These are phyloP conservation scores for Macrocystidia cucumis DNA, from an alignment of 1,284 basidiomycete genomes.

Conservation along the genomic window DNA sequence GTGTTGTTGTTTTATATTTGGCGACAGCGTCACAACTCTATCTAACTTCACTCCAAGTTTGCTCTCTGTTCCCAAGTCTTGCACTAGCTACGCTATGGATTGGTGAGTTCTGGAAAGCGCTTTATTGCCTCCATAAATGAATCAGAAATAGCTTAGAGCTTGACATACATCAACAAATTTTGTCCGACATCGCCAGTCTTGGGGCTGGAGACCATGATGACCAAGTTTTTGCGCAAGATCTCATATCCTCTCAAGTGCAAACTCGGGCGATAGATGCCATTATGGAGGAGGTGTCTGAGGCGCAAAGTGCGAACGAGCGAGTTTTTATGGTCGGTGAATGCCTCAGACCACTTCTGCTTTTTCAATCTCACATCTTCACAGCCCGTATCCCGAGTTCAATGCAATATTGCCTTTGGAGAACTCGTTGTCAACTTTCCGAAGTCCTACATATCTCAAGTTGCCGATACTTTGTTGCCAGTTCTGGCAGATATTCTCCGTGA, in stretches of 20 bases:
- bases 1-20: too few species aligned
- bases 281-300: slow-evolving; percentile 14
- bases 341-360: slow-evolving; percentile 44
- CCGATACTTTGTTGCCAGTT: slow-evolving; percentile 42
- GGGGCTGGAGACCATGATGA: slow-evolving; percentile 42
- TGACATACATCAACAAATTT: slow-evolving; percentile 75
- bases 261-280: slow-evolving; percentile 21
- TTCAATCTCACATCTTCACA: slow-evolving; percentile 15
- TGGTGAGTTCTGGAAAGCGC: slow-evolving; percentile 18
- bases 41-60: too few species aligned
- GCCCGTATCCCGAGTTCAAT: slow-evolving; percentile 61
- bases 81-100: too few species aligned
- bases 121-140: not conserved
- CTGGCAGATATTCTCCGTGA: slow-evolving; percentile 63
- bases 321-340: slow-evolving; percentile 7
- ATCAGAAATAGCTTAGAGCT: slow-evolving; percentile 50
- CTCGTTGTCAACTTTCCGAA: slow-evolving; percentile 58
- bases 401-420: slow-evolving; percentile 74
- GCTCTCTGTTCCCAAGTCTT: too few species aligned
- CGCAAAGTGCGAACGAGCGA: slow-evolving; percentile 15
- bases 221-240: slow-evolving; percentile 39
- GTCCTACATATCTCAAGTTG: slow-evolving; percentile 38
- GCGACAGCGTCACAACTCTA: too few species aligned
- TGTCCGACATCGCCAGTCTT: slow-evolving; percentile 73
- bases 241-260: slow-evolving; percentile 57